Evolutionary conservation across 805 yeast genomes (phyloP), one percentile per base, ranked within the genome.

Genomic region (Yarrowia hollandica): DNA sequence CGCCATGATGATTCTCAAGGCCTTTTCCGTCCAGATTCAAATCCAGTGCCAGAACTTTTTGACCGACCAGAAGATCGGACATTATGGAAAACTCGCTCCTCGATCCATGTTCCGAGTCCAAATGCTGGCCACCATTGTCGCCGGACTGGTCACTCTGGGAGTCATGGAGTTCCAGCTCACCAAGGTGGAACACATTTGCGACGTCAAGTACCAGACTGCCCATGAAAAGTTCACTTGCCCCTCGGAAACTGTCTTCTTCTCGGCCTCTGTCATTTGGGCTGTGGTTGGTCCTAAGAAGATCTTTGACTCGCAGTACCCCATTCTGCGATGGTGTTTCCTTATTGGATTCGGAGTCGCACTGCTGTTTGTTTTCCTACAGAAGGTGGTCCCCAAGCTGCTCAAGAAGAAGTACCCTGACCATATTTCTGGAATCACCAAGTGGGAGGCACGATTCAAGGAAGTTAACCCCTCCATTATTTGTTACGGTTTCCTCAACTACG

Each of bases 1-100:
- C 34, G 84, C 85, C 3, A 69, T 81, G 59, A 79, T 78, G 75
- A 72, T 79, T n/a, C 66, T 81, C 60, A 78, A 66, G 82, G 85
- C 62, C 73, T 69, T 76, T 48, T 66, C 66, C n/a, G 60, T 57
- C 25, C 64, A 63, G 75, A 63, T 83, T 62, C 85, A 82, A 65
- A 79, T 80, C 30, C 88, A 83, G 69, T 86, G 88, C 12, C 82
- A 83, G 61, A 74, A 75, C 63, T 83, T 77, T 67, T 72, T 81
- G 42, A 69, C 77, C 4, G 86, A 83, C 66, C 80, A 79, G 71
- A 85, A 85, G 63, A 67, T 81, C 69, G 85, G 79, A 1, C 85
- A 83, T 61, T 84, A 84, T 66, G 70, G 80, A 65, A 81, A 80
- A 62, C 70, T 83, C 8, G 83, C 86, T 0, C 87, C 86, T 6